Conservation (phyloP, 108 stramenopile genomes). For the Pseudonitzschia multistriata region DNA sequence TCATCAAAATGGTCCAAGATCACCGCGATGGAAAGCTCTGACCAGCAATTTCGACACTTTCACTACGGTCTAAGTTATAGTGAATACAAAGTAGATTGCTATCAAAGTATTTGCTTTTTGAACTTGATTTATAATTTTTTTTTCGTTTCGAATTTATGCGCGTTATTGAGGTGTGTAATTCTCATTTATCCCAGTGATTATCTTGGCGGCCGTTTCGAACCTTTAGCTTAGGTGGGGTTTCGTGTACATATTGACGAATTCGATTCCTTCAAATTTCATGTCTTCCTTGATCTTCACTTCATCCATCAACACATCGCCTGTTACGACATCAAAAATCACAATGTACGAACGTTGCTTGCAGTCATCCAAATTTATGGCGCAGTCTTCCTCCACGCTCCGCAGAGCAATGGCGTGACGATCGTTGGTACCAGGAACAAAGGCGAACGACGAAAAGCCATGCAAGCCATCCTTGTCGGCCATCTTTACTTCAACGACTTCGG, state of each 20-base stretch:
- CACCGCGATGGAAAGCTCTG: conserved; percentile 58
- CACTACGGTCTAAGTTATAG: background rate
- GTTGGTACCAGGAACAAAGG: conserved; percentile 88
- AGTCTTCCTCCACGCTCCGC: conserved; percentile 91
- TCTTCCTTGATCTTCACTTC: conserved; percentile 77
- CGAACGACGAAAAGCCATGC: conserved; percentile 92
- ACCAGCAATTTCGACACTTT: background rate
- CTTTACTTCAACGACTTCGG: conserved; percentile 70
- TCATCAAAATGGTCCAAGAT: conserved; percentile 78
- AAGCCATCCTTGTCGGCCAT: conserved; percentile 60
- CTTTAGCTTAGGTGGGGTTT: conserved; percentile 21
- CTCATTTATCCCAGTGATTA: too few relatives aligned
- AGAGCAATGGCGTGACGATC: conserved; percentile 84
- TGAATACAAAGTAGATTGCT: background rate
- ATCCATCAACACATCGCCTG: conserved; percentile 89
- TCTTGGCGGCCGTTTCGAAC: background rate
- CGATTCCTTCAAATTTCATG: conserved; percentile 94
- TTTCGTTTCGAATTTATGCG: too few relatives aligned
- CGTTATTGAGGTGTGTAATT: too few relatives aligned
- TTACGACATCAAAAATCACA: conserved; percentile 85
- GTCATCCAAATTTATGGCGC: conserved; percentile 52
- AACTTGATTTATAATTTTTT: background rate
- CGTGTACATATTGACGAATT: conserved; percentile 86
- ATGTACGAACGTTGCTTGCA: conserved; percentile 92
- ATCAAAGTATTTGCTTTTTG: background rate